Evolutionary conservation across 2,329 filamentous ascomycete genomes (phyloP).

Genomic region (Mycogone perniciosa): DNA sequence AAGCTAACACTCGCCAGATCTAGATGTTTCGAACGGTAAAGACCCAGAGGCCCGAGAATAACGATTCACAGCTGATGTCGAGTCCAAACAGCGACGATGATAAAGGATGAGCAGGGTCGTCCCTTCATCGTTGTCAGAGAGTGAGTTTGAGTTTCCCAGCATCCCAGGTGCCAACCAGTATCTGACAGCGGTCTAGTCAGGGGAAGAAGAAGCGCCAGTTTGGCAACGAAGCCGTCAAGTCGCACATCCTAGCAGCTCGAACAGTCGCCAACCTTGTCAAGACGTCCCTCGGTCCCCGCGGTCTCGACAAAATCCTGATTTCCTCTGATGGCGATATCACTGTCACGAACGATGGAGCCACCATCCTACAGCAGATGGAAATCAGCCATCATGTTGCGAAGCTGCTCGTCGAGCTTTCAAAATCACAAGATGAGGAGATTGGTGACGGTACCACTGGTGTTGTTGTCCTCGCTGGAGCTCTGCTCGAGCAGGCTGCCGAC

Average conservation of each 20-base stretch:
- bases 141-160: constrained; percentile 46
- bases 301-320: constrained; percentile 98
- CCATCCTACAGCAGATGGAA: constrained; percentile 97
- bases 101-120: constrained; percentile 96
- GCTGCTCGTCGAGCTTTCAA: constrained; percentile 91
- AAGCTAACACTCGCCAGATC: constrained; percentile 51
- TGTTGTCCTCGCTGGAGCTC: constrained; percentile 87
- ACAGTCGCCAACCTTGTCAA: constrained; percentile 97
- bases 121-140: constrained; percentile 98
- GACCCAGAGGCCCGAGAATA: constrained; percentile 7
- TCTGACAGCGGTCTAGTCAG: constrained; percentile 54
- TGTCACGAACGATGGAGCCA: constrained; percentile 97
- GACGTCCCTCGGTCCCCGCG: constrained; percentile 89
- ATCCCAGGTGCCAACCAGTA: neutral
- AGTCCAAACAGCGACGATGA: constrained; percentile 53
- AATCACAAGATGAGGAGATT: constrained; percentile 98
- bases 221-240: constrained; percentile 95
- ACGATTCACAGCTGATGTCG: constrained; percentile 15
- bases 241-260: constrained; percentile 92
- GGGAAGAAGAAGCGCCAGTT: constrained; percentile 96
- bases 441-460: constrained; percentile 97
- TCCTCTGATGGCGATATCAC: constrained; percentile 98
- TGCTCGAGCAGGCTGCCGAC: constrained; percentile 93
- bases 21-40: constrained; percentile 79
- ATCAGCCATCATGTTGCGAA: constrained; percentile 98